Base-by-base conservation (phyloP, 1,139 yeast species). In the Pichia sorboxylosa region DNA sequence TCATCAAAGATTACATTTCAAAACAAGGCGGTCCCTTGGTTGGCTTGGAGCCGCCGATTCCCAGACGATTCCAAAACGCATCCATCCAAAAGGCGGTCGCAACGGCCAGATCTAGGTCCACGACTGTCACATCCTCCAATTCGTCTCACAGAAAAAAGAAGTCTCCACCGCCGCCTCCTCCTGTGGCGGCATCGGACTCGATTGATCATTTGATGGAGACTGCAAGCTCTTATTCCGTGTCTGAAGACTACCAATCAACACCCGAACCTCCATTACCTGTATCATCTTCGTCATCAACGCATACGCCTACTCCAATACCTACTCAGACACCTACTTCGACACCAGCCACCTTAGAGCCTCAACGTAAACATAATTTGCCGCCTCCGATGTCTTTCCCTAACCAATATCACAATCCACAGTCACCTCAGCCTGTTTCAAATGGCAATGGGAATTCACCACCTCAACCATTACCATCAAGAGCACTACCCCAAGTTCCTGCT, bases 21-120 rank as follows among this genome's bases (percentile, higher is more conserved):
- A 64, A 76, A 47, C 81, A 77, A 49, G 93, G 93, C 18, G 92
- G 93, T 1, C 90, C 90, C 2, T 60, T 82, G 45, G 92, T 80
- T 23, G 94, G 94, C 0, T 55, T 81, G 28, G 94, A 82, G 48
- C 93, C 94, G 2, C 93, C 93, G 14, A 63, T 82, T 35, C 93
- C 93, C 2, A 61, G 90, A 38, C 67, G 68, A 44, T 67, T 61
- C 39, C 66, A 64, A 38, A 9, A 23, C n/a, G 25, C 25, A 7
- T n/a, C 9, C 10, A 19, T 8, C 21, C 7, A 19, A 8, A 19
- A 10, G 10, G 21, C 10, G 10, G 9, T 19, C n/a, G 20, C 32
- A 17, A 11, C 14, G 5, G 13, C 9, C 6, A 29, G 37, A 16
- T 33, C 35, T 6, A 34, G 40, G 25, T 34, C 45, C 8, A 21